A percentile compares a stretch with the other conserved stretches of the same genome.
Conservation (phyloP, 2,329 filamentous ascomycete species). For the Cladosporium sp. region DNA sequence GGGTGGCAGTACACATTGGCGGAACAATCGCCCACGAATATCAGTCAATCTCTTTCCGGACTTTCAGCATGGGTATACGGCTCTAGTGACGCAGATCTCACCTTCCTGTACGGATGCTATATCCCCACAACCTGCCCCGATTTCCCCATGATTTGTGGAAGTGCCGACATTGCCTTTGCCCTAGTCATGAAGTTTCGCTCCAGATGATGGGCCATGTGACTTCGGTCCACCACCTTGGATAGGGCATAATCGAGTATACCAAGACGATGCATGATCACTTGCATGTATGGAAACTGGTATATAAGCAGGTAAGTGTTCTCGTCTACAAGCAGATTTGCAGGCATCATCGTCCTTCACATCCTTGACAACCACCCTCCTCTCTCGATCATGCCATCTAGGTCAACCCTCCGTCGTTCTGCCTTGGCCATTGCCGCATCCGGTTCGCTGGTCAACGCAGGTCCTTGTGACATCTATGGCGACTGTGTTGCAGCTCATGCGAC, state of each 20-base stretch:
- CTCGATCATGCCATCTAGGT: conserved; percentile 48
- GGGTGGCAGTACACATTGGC: neutral
- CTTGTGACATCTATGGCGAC: conserved; percentile 51
- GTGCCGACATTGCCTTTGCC: neutral
- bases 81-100: neutral
- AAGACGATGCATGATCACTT: neutral
- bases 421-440: conserved; percentile 34
- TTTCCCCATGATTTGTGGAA: neutral
- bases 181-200: neutral
- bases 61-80: neutral
- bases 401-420: conserved; percentile 18
- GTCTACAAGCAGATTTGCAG: neutral
- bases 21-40: neutral
- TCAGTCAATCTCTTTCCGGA: neutral
- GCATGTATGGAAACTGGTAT: neutral
- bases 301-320: neutral
- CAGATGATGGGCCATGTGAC: neutral
- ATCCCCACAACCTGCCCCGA: neutral
- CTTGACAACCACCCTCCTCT: neutral
- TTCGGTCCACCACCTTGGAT: neutral
- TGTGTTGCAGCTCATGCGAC: conserved; percentile 63
- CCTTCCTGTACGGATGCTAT: neutral
- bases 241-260: neutral
- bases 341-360: neutral
- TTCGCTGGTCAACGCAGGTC: conserved; percentile 41